Conservation (phyloP, 306 rosid genomes). For the Trifolium subterraneum region DNA sequence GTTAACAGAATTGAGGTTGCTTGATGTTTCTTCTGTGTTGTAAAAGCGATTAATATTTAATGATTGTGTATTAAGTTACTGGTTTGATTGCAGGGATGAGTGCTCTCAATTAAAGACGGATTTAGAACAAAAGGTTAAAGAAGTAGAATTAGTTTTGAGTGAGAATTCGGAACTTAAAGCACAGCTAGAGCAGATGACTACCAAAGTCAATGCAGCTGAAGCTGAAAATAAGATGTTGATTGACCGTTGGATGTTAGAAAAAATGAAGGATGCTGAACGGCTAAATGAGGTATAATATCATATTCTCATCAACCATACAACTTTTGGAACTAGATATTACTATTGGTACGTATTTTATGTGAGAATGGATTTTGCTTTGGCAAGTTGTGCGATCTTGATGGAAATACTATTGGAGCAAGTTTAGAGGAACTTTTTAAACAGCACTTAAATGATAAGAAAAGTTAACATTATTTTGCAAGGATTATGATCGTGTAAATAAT, state of each 20-base stretch:
- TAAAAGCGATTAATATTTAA: background rate
- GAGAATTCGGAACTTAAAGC: conserved; percentile 80
- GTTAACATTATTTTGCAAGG: background rate
- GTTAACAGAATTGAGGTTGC: conserved; percentile 70
- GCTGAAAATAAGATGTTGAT: conserved; percentile 89
- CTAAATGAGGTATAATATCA: conserved; percentile 77
- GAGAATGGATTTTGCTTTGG: conserved; percentile 27
- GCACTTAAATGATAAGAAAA: background rate
- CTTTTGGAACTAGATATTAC: conserved; percentile 19
- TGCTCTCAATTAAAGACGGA: conserved; percentile 67
- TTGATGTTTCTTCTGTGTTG: conserved; percentile 29
- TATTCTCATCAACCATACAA: conserved; percentile 18
- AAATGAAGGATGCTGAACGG: conserved; percentile 99
- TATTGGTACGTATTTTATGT: conserved; percentile 28
- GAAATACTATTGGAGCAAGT: background rate
- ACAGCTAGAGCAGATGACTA: conserved; percentile 67
- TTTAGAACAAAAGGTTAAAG: conserved; percentile 76
- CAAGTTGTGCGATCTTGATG: conserved; percentile 10
- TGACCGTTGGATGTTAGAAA: conserved; percentile 97
- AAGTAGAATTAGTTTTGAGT: conserved; percentile 67
- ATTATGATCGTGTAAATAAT: background rate
- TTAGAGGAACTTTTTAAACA: background rate
- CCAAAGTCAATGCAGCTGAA: conserved; percentile 73
- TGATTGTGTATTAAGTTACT: background rate
- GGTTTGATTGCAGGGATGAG: conserved; percentile 63